Evolutionary conservation across 768 basidiomycete genomes (phyloP).

Genomic region (Rhizopogon roseolus): DNA sequence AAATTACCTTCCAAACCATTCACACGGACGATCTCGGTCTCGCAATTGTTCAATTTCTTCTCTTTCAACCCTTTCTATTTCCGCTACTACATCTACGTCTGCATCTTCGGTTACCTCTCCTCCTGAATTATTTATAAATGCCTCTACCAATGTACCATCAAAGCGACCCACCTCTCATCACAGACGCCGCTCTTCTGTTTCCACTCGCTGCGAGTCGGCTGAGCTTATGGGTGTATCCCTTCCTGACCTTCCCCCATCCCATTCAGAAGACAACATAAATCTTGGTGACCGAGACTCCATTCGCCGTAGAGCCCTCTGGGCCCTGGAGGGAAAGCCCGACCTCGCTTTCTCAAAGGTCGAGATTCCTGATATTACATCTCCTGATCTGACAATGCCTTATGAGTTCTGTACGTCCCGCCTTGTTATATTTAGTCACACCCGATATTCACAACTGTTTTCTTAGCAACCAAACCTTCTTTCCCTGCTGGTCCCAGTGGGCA

Average conservation of each 20-base stretch:
- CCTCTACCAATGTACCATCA: constrained; percentile 26
- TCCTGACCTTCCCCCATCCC: constrained; percentile 57
- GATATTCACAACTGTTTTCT: neutral
- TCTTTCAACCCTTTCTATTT: constrained; percentile 34
- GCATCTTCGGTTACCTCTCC: constrained; percentile 32
- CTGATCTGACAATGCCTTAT: constrained; percentile 53
- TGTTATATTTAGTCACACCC: constrained; percentile 3
- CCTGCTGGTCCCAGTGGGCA: constrained; percentile 43
- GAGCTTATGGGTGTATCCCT: constrained; percentile 85
- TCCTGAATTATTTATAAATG: constrained; percentile 28
- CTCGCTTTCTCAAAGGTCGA: constrained; percentile 71
- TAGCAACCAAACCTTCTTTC: constrained; percentile 61
- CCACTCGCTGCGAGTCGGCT: constrained; percentile 84
- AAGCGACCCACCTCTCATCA: constrained; percentile 77
- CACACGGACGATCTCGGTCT: constrained; percentile 52
- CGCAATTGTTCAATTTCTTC: constrained; percentile 54
- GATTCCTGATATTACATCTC: constrained; percentile 71
- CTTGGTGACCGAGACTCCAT: constrained; percentile 73
- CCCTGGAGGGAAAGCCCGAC: constrained; percentile 81
- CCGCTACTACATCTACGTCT: constrained; percentile 19
- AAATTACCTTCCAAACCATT: constrained; percentile 28
- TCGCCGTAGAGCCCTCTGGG: constrained; percentile 77
- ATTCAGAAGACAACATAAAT: constrained; percentile 63
- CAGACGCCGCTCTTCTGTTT: constrained; percentile 80
- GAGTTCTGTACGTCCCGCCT: constrained; percentile 56